Percentiles rank a stretch among this genome's conserved stretches.
Conservation (phyloP, 768 basidiomycete species). For the Podaxis mareebaensis region DNA sequence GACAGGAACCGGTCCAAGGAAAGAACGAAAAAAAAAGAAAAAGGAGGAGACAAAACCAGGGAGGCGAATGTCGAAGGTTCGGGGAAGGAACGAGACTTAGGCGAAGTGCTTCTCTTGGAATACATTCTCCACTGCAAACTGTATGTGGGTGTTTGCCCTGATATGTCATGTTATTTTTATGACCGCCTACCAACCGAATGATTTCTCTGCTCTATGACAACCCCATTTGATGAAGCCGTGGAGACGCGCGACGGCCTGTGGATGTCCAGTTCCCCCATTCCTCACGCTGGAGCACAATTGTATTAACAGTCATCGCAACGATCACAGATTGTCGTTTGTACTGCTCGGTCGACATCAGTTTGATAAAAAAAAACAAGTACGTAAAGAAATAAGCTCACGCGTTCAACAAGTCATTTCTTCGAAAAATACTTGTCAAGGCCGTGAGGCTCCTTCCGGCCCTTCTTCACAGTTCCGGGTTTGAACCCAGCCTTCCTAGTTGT, state of each 20-base stretch:
- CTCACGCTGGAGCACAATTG: not conserved
- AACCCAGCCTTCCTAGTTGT: constrained; percentile 18
- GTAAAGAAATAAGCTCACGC: not conserved
- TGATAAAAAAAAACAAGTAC: not conserved
- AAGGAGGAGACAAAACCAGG: constrained; percentile 18
- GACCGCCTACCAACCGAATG: constrained; percentile 1
- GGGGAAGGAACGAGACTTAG: constrained; percentile 10
- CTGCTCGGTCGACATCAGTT: constrained; percentile 1
- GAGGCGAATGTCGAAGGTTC: constrained; percentile 10
- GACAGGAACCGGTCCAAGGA: constrained; percentile 35
- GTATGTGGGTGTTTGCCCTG: constrained; percentile 11
- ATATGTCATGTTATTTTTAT: constrained; percentile 4
- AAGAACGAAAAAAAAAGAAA: constrained; percentile 23
- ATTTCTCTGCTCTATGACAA: not conserved
- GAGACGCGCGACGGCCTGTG: not conserved
- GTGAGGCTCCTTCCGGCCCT: constrained; percentile 31
- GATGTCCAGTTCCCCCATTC: not conserved
- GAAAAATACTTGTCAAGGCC: constrained; percentile 44
- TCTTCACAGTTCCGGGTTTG: constrained; percentile 21
- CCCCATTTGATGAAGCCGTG: constrained; percentile 13
- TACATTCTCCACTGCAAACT: not conserved
- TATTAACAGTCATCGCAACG: constrained; percentile 8
- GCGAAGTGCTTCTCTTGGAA: not conserved
- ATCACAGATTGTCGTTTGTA: not conserved
- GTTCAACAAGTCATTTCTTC: constrained; percentile 26